Percentiles rank a stretch among this genome's conserved stretches.
These are phyloP conservation scores for Paramecium primaurelia DNA, from an alignment of 73 alveolate genomes.

Conservation along the genomic window DNA sequence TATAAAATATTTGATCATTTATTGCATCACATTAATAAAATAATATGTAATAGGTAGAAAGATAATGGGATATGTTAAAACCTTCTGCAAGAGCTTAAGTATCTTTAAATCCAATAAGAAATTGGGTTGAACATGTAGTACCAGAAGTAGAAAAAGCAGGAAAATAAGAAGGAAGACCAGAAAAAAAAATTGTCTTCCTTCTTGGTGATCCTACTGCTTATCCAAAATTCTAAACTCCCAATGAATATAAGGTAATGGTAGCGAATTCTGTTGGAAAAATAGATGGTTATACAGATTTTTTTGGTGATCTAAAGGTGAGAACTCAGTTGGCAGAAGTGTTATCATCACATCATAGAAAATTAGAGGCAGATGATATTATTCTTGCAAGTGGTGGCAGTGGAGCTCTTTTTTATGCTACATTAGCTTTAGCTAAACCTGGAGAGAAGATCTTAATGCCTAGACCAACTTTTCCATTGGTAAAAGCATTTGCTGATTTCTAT, in stretches of 20 bases:
- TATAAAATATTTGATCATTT: background rate
- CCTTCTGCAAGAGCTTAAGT: slow-evolving; percentile 51
- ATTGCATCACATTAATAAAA: slow-evolving; percentile 24
- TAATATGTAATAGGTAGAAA: slow-evolving; percentile 8
- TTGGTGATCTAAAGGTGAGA: slow-evolving; percentile 26
- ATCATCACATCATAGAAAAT: background rate
- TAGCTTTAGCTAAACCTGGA: slow-evolving; percentile 50
- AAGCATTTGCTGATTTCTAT: slow-evolving; percentile 25
- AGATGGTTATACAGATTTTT: slow-evolving; percentile 59
- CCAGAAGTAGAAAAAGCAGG: slow-evolving; percentile 36
- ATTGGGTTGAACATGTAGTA: slow-evolving; percentile 54
- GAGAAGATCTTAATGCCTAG: slow-evolving; percentile 54
- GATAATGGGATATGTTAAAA: slow-evolving; percentile 23
- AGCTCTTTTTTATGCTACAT: slow-evolving; percentile 42
- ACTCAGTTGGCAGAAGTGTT: background rate
- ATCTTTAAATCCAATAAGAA: slow-evolving; percentile 55
- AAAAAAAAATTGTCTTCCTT: slow-evolving; percentile 23
- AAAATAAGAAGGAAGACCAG: slow-evolving; percentile 41
- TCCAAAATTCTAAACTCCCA: slow-evolving; percentile 47
- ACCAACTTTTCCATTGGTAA: slow-evolving; percentile 56
- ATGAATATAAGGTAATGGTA: background rate
- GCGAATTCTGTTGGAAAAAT: slow-evolving; percentile 56
- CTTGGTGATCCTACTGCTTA: slow-evolving; percentile 63
- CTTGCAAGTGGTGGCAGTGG: slow-evolving; percentile 54
- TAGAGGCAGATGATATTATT: slow-evolving; percentile 27